Conservation (phyloP, 1,139 yeast genomes). For the Kodamaea arcana region DNA sequence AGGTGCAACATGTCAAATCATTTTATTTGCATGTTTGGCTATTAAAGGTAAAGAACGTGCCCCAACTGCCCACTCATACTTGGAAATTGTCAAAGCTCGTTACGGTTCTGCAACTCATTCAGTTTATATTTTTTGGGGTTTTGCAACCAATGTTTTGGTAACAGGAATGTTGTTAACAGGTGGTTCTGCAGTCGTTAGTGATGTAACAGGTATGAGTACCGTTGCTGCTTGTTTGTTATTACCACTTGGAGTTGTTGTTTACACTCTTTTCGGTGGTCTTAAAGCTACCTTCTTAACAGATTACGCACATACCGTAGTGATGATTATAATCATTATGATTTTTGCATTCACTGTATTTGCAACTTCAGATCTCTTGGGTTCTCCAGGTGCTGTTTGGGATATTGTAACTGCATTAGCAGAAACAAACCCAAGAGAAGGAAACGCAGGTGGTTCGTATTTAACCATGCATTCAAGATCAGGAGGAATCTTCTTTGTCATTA, state of each 20-base stretch:
- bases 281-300: slow-evolving; percentile 89
- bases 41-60: slow-evolving; percentile 70
- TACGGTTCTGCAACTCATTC: slow-evolving; percentile 69
- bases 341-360: slow-evolving; percentile 67
- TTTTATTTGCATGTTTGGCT: slow-evolving; percentile 68
- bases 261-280: slow-evolving; percentile 84
- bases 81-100: slow-evolving; percentile 64
- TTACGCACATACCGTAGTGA: slow-evolving; percentile 68
- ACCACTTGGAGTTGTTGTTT: slow-evolving; percentile 78
- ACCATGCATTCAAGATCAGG: slow-evolving; percentile 77
- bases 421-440: slow-evolving; percentile 63
- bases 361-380: slow-evolving; percentile 59
- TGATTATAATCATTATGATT: slow-evolving; percentile 55
- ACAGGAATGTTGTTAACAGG: slow-evolving; percentile 87
- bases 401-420: slow-evolving; percentile 54
- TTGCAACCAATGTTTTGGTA: slow-evolving; percentile 82
- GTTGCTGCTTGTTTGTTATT: slow-evolving; percentile 78
- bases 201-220: slow-evolving; percentile 77
- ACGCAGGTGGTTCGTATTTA: slow-evolving; percentile 71
- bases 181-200: slow-evolving; percentile 74
- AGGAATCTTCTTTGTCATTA: slow-evolving; percentile 79
- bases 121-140: slow-evolving; percentile 70
- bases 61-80: slow-evolving; percentile 72
- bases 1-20: slow-evolving; percentile 73
- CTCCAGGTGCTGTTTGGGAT: slow-evolving; percentile 80